Base-by-base conservation (phyloP, 148 eudicot genomes). In the Arbutus unedo region DNA sequence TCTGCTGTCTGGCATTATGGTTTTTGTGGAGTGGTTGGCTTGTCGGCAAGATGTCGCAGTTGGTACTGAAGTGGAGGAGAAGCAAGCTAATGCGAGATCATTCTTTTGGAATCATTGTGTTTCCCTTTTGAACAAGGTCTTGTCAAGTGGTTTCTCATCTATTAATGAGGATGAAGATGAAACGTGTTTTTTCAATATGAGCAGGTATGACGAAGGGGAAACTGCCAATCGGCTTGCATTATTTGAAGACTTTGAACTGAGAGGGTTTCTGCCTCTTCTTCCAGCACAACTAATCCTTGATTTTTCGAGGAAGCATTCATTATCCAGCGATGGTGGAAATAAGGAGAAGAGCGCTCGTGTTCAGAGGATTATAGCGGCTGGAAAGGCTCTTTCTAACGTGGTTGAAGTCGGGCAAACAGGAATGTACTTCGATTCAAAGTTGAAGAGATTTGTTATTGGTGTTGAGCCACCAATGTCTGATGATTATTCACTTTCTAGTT, bases 21-120 rank as follows among this genome's bases (percentile, higher is more conserved):
- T 94, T 49, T 97, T 97, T 80, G 90, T 93, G 56, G 99, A 97
- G 83, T 97, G 99, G 99, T 85, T 97, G 81, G 99, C 99, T 76
- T 92, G 91, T 86, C 91, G 83, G 82, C 91, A 90, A 82, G 96
- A 93, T 87, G 81, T 91, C 79, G 94, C 91, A 14, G 76, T 87
- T 84, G 88, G 88, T 82, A 88, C 84, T 68, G 97, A 94, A 82
- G 77, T 82, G 23, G 94, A 92, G 77, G 99, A 94, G 81, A 91
- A 88, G 70, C 89, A 92, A 87, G 91, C 87, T 67, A 83, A 62
- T 55, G 92, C 90, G 74, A 93, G 98, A 84, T 84, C 89, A 56
- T 85, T 88, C 77, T 97, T 97, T 78, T 97, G 98, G 99, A 88
- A 89, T 3, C 79, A 88, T 18, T 94, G 90, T 74, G 82, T 94